Evolutionary conservation across 2,329 filamentous ascomycete genomes (phyloP), one percentile per base, ranked within the genome.

Genomic region (Microdochium trichocladiopsis): DNA sequence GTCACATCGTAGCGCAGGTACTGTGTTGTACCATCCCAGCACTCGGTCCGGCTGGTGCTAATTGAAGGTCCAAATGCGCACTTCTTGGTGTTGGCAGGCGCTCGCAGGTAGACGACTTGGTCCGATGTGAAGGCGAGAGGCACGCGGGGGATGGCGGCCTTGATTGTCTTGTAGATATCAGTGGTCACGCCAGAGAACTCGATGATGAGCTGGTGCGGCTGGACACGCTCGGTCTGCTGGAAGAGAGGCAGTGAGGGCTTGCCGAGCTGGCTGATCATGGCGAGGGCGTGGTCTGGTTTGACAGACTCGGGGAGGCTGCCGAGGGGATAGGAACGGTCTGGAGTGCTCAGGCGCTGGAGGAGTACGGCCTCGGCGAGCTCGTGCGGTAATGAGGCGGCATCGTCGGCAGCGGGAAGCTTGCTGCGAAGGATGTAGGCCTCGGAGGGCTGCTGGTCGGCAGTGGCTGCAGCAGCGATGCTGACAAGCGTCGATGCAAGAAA

Each of bases 241-340:
- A 66, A 68, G 58, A 88, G 83, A 31, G 88, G 68, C 21, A 73
- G 64, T 6, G 76, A 67, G 25, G 69, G 62, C 56, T 77, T 80
- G 56, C 83, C 84, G 65, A 82, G 87, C 49, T 70, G 70, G 61
- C 83, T 81, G 61, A 90, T 71, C 58, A 80, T 69, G 49, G 73
- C 69, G 37, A 88, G 67, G 9, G 79, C 76, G 36, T 69, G 68
- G 43, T 80, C 74, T 53, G 76, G 70, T 47, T 71, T 64, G 54
- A 71, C 57, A 31, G 64, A 66, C 25, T 68, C 64, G 36, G 70
- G 74, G 50, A 75, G 70, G 59, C 73, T 76, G 63, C 68, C 73
- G 60, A 71, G 71, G 58, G 71, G 73, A 57, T 75, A 73, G 56
- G 72, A 77, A 61, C 73, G 73, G 60, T 72, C 69, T 31, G 70